Evolutionary conservation across 202 grass and related monocot genomes (phyloP).

Genomic region (Cymbopogon flexuosus): DNA sequence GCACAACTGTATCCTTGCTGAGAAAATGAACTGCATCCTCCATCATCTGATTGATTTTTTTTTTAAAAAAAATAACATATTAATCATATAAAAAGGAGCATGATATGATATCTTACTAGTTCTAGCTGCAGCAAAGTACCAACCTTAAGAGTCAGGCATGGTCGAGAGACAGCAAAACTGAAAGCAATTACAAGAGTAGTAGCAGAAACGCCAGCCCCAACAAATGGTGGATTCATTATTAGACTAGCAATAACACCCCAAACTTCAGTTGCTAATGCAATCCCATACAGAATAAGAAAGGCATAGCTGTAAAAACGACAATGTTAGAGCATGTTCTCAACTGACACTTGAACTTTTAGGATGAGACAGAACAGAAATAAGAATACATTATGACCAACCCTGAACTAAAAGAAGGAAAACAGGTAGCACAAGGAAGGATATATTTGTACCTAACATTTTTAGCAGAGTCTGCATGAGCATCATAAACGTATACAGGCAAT

Average conservation of each 20-base stretch:
- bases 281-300: slow-evolving; percentile 88
- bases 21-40: slow-evolving; percentile 96
- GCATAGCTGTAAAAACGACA: slow-evolving; percentile 61
- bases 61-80: slow-evolving; percentile 8
- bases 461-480: slow-evolving; percentile 99
- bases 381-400: slow-evolving; percentile 21
- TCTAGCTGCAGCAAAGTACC: slow-evolving; percentile 27
- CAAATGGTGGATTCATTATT: slow-evolving; percentile 83
- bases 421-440: background rate
- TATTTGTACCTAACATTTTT: slow-evolving; percentile 94
- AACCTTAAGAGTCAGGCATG: slow-evolving; percentile 88
- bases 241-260: slow-evolving; percentile 97
- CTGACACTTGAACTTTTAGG: slow-evolving; percentile 27
- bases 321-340: slow-evolving; percentile 31
- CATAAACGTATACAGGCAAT: slow-evolving; percentile 96
- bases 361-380: slow-evolving; percentile 29
- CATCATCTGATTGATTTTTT: slow-evolving; percentile 74
- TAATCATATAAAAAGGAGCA: slow-evolving; percentile 6
- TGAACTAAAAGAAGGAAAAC: slow-evolving; percentile 9
- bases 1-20: slow-evolving; percentile 91
- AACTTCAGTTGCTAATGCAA: slow-evolving; percentile 88
- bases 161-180: slow-evolving; percentile 92
- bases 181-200: slow-evolving; percentile 92
- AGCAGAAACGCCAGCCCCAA: slow-evolving; percentile 81
- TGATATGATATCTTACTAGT: background rate